Conservation (phyloP, 176 grass and related monocot species). For the Typha latifolia region DNA sequence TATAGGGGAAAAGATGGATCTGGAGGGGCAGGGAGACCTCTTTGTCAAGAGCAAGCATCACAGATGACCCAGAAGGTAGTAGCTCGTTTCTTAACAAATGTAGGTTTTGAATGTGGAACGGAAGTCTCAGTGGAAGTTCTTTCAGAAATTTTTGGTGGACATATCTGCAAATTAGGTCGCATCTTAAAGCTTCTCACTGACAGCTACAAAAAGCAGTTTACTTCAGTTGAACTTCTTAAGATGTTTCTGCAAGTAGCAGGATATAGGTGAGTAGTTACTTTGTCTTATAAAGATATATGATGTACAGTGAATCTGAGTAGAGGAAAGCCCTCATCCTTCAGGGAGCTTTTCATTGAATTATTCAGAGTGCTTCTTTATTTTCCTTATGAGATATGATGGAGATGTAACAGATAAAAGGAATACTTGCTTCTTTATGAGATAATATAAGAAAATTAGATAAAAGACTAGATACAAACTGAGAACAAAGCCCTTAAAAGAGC, state of each 20-base stretch:
- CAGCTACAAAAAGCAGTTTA: constrained; percentile 85
- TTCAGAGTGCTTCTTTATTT: not conserved
- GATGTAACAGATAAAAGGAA: not conserved
- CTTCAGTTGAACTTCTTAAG: constrained; percentile 82
- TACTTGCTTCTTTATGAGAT: not conserved
- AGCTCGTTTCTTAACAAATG: constrained; percentile 35
- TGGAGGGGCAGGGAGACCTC: constrained; percentile 49
- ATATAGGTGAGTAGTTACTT: constrained; percentile 43
- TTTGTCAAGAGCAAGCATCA: constrained; percentile 68
- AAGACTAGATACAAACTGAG: not conserved
- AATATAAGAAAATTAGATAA: not conserved
- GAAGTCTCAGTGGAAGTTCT: constrained; percentile 63
- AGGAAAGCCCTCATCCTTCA: no score
- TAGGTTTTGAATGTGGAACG: constrained; percentile 56
- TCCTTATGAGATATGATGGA: constrained; percentile 4
- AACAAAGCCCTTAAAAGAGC: not conserved
- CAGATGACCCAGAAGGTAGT: constrained; percentile 52
- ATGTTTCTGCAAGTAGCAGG: constrained; percentile 89
- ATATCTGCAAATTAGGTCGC: constrained; percentile 60
- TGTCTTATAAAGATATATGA: constrained; percentile 7
- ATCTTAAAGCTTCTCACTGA: constrained; percentile 76
- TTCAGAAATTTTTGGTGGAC: constrained; percentile 65
- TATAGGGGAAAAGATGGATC: constrained; percentile 80
- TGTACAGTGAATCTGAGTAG: not conserved
- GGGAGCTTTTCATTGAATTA: constrained; percentile 3